A percentile compares a stretch with the other conserved stretches of the same genome.
Conservation (phyloP, 2,329 filamentous ascomycete species). For the Neopestalotiopsis rosae region DNA sequence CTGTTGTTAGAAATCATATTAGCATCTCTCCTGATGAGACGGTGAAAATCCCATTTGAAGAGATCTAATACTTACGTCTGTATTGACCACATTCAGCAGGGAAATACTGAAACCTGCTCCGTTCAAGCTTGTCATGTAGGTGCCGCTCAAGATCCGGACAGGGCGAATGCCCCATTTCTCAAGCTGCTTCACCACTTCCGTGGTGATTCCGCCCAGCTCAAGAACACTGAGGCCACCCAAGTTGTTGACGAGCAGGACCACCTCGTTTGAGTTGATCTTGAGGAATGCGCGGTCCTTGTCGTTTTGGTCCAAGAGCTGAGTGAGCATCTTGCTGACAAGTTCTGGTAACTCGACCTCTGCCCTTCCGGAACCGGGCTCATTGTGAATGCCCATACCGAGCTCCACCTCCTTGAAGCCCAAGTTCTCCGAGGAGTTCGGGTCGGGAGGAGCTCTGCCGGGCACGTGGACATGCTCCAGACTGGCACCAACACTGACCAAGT, state of each 20-base stretch:
- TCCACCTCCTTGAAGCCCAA: slow-evolving; percentile 64
- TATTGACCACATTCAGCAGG: slow-evolving; percentile 67
- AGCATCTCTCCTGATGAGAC: too few relatives aligned
- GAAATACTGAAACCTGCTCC: slow-evolving; percentile 77
- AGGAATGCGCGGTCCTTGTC: slow-evolving; percentile 77
- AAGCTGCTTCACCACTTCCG: slow-evolving; percentile 71
- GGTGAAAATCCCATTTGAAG: too few relatives aligned
- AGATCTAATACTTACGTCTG: slow-evolving; percentile 47
- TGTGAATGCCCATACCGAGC: slow-evolving; percentile 81
- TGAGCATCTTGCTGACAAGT: slow-evolving; percentile 69
- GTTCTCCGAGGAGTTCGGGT: slow-evolving; percentile 55
- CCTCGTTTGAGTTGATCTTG: slow-evolving; percentile 64
- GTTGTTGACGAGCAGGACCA: slow-evolving; percentile 77
- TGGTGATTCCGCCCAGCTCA: slow-evolving; percentile 74
- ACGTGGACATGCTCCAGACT: slow-evolving; percentile 93
- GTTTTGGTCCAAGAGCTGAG: slow-evolving; percentile 67
- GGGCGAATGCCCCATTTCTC: slow-evolving; percentile 64
- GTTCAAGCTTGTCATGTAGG: slow-evolving; percentile 81
- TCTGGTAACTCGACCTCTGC: slow-evolving; percentile 57
- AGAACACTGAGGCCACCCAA: slow-evolving; percentile 75
- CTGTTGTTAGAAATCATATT: background rate
- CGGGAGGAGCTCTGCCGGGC: slow-evolving; percentile 70
- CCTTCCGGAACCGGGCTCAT: slow-evolving; percentile 65
- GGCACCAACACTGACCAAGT: slow-evolving; percentile 84
- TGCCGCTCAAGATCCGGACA: slow-evolving; percentile 69